These are phyloP conservation scores for Monosporascus sp. DNA, from an alignment of 2,329 filamentous ascomycete genomes.

Conservation along the genomic window DNA sequence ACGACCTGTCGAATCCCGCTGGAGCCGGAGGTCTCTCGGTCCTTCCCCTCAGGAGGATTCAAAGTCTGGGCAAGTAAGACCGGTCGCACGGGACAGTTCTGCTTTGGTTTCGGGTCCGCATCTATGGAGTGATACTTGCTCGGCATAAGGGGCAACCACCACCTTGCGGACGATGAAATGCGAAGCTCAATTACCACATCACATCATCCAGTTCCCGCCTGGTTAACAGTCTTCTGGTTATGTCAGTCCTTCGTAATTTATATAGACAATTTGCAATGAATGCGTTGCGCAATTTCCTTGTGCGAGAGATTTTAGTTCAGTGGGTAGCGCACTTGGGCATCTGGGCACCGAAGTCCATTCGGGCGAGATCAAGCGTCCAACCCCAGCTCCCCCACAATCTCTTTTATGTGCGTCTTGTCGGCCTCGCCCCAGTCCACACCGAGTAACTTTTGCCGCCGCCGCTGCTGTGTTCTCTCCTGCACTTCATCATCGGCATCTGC, in stretches of 20 bases:
- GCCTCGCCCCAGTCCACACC: conserved; percentile 54
- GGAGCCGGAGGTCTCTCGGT: too few species aligned
- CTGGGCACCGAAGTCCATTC: neutral
- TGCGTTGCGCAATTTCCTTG: neutral
- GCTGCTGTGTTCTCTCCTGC: conserved; percentile 8
- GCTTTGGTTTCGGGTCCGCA: neutral
- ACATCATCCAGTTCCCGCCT: too few species aligned
- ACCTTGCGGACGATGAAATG: too few species aligned
- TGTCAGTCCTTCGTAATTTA: neutral
- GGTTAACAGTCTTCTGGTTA: neutral
- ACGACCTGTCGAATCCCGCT: too few species aligned
- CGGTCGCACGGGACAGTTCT: too few species aligned
- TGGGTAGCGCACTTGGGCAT: too few species aligned
- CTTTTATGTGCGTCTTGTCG: conserved; percentile 40
- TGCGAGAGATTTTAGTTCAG: too few species aligned
- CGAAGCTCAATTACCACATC: too few species aligned
- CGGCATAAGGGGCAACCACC: neutral
- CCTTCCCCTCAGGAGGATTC: too few species aligned
- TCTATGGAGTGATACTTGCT: neutral
- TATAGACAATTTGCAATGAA: neutral
- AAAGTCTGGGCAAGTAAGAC: too few species aligned
- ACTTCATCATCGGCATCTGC: conserved; percentile 21
- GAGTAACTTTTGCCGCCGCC: conserved; percentile 32
- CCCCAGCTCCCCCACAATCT: conserved; percentile 37
- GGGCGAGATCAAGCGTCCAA: conserved; percentile 16